These are phyloP conservation scores for Oenanthe javanica DNA, from an alignment of 140 eudicot genomes.

Conservation along the genomic window DNA sequence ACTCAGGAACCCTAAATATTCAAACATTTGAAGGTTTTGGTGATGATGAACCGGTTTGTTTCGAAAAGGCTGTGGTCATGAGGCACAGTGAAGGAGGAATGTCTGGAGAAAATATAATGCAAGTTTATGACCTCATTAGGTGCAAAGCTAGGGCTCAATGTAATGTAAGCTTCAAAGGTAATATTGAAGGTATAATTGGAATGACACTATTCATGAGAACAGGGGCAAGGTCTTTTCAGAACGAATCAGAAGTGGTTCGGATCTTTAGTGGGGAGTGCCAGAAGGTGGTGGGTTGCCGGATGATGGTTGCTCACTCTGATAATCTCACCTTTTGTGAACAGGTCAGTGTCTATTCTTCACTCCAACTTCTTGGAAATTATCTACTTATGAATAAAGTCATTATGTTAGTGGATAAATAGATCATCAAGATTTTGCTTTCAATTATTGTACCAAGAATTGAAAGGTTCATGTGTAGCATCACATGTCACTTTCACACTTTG, in stretches of 20 bases:
- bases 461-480: not conserved
- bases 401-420: not conserved
- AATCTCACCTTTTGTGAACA: slow-evolving; percentile 79
- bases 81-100: slow-evolving; percentile 92
- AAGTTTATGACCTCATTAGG: slow-evolving; percentile 64
- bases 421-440: not conserved
- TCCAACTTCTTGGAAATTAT: not conserved
- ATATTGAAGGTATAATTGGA: slow-evolving; percentile 26
- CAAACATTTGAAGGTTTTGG: slow-evolving; percentile 28
- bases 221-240: slow-evolving; percentile 62
- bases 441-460: not conserved
- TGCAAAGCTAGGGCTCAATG: slow-evolving; percentile 69
- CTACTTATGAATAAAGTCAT: not conserved
- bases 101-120: slow-evolving; percentile 62
- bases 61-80: slow-evolving; percentile 88
- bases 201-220: slow-evolving; percentile 66
- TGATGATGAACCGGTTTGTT: slow-evolving; percentile 34
- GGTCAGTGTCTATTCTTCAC: slow-evolving; percentile 27
- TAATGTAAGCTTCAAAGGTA: slow-evolving; percentile 23
- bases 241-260: slow-evolving; percentile 53
- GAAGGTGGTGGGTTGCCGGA: slow-evolving; percentile 47
- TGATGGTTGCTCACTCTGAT: slow-evolving; percentile 58
- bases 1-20: slow-evolving; percentile 35
- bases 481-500: not conserved
- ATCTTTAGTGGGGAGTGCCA: slow-evolving; percentile 50